These are phyloP conservation scores for Hibiscus syriacus DNA, from an alignment of 345 rosid species.

Conservation along the genomic window DNA sequence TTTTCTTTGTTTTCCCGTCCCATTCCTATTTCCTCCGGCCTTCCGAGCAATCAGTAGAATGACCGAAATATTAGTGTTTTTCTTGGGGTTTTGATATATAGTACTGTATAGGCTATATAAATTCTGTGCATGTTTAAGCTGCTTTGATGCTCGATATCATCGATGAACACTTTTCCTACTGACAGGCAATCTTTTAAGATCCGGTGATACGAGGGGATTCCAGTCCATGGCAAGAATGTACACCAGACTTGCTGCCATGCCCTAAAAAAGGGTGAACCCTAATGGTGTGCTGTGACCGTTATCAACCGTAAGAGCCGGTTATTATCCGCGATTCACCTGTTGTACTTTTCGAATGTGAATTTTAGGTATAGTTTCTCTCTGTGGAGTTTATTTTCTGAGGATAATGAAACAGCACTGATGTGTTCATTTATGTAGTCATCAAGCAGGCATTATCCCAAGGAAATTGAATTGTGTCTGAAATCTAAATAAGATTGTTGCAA, in stretches of 20 bases:
- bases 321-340: neutral
- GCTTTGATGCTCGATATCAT: neutral
- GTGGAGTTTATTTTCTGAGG: neutral
- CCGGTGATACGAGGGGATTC: constrained; percentile 87
- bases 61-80: neutral
- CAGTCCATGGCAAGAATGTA: constrained; percentile 98
- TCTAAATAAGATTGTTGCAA: neutral
- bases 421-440: neutral
- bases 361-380: neutral
- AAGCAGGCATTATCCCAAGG: neutral
- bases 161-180: neutral
- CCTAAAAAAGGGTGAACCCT: constrained; percentile 71
- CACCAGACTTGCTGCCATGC: constrained; percentile 80
- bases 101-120: neutral
- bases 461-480: neutral
- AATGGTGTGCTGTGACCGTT: constrained; percentile 26
- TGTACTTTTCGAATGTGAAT: neutral
- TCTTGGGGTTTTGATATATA: neutral
- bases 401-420: neutral
- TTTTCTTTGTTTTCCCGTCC: neutral
- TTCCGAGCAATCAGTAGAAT: neutral
- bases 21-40: neutral
- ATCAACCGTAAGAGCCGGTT: constrained; percentile 37
- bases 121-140: neutral
- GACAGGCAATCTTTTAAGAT: constrained; percentile 82